Evolutionary conservation across 1,284 basidiomycete species (phyloP).

Genomic region (Trichosporon ovoides): DNA sequence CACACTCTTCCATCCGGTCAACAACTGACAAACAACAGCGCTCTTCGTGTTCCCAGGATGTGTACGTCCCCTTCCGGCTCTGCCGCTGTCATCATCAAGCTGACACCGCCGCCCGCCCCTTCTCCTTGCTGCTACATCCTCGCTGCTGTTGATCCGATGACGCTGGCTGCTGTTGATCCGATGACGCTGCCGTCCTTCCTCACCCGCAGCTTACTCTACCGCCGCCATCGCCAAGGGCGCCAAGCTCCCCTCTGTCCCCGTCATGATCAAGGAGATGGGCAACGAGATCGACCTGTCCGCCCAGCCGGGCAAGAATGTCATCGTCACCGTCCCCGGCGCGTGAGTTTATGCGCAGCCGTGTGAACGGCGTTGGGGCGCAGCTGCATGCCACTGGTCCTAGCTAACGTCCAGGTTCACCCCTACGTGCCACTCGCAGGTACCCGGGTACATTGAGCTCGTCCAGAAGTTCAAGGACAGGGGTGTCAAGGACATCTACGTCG

Average conservation of each 20-base stretch:
- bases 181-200: neutral
- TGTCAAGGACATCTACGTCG: slow-evolving; percentile 62
- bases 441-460: slow-evolving; percentile 60
- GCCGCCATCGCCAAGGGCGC: slow-evolving; percentile 52
- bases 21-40: neutral
- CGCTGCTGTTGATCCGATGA: no score
- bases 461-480: slow-evolving; percentile 64
- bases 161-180: no score
- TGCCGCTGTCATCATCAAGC: no score
- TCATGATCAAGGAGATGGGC: slow-evolving; percentile 59
- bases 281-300: slow-evolving; percentile 53
- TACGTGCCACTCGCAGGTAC: slow-evolving; percentile 57
- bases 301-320: slow-evolving; percentile 62
- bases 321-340: slow-evolving; percentile 54
- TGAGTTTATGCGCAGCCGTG: slow-evolving; percentile 20
- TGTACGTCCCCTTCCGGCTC: neutral
- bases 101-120: no score
- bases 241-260: slow-evolving; percentile 51
- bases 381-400: neutral
- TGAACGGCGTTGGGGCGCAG: neutral
- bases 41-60: neutral
- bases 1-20: neutral
- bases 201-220: slow-evolving; percentile 42
- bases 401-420: slow-evolving; percentile 55
- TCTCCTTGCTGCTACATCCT: no score